Evolutionary conservation across 495 filamentous ascomycete species (phyloP).

Genomic region (Aspergillus haitiensis): DNA sequence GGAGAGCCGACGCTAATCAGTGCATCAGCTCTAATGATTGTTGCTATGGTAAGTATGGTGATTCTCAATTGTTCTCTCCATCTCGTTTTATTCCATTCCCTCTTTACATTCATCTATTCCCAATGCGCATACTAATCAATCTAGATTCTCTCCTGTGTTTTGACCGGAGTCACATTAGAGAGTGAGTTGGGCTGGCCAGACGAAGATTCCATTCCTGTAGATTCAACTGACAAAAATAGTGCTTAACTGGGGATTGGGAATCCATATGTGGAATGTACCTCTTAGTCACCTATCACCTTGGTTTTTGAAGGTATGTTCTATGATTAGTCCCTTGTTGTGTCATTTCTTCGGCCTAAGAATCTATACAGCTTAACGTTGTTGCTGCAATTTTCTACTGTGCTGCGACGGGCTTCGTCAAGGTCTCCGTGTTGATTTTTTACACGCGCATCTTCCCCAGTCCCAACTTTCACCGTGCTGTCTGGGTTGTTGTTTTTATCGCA

Average conservation of each 20-base stretch:
- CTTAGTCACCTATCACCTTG: conserved; percentile 9
- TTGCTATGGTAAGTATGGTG: conserved; percentile 31
- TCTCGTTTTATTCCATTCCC: no score
- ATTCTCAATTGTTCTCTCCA: no score
- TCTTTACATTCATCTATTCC: background rate
- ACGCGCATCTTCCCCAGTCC: conserved; percentile 47
- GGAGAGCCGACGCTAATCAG: conserved; percentile 5
- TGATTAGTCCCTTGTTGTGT: background rate
- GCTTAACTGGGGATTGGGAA: conserved; percentile 20
- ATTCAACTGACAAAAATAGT: conserved; percentile 15
- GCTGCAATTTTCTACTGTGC: conserved; percentile 38
- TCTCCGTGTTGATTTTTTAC: conserved; percentile 51
- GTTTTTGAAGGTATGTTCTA: conserved; percentile 17
- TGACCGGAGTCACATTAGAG: conserved; percentile 31
- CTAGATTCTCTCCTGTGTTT: conserved; percentile 27
- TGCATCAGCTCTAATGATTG: conserved; percentile 31
- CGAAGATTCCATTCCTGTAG: background rate
- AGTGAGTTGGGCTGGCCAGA: conserved; percentile 19
- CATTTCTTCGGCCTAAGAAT: background rate
- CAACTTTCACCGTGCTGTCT: conserved; percentile 36
- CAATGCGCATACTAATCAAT: conserved; percentile 8
- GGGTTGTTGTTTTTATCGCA: conserved; percentile 36
- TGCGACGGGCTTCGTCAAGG: conserved; percentile 40
- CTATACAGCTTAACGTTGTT: conserved; percentile 18
- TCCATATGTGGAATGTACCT: conserved; percentile 20